phyloP scores from a whole-genome alignment of 805 yeast genomes.

The Zygoascus tannicola region DNA sequence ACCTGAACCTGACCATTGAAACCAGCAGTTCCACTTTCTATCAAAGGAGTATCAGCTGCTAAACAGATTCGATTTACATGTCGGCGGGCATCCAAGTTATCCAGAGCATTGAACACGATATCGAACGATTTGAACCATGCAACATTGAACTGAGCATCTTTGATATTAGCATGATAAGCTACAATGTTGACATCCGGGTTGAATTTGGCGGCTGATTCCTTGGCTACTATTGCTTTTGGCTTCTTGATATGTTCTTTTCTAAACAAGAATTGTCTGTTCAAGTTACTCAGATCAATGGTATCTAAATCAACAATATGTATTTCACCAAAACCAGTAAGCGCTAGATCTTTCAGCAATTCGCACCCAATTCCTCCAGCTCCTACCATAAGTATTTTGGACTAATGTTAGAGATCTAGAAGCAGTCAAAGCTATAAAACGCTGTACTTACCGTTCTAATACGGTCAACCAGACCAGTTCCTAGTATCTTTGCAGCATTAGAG shows the following conservation, averaged over 20 bases:
- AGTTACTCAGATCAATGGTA: slow-evolving; percentile 84
- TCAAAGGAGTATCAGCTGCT: slow-evolving; percentile 60
- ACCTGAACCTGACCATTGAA: slow-evolving; percentile 92
- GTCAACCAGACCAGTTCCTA: background rate
- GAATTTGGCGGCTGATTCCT: slow-evolving; percentile 68
- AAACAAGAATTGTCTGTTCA: slow-evolving; percentile 88
- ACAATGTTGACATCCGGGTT: slow-evolving; percentile 56
- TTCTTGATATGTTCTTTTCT: slow-evolving; percentile 83
- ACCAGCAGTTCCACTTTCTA: slow-evolving; percentile 96
- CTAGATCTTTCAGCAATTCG: slow-evolving; percentile 73
- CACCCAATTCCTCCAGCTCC: slow-evolving; percentile 99
- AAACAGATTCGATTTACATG: slow-evolving; percentile 81
- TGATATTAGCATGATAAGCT: slow-evolving; percentile 82
- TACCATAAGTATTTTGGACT: slow-evolving; percentile 54
- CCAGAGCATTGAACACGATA: slow-evolving; percentile 83
- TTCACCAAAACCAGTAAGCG: slow-evolving; percentile 73
- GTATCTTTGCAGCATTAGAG: background rate
- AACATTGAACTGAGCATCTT: slow-evolving; percentile 67
- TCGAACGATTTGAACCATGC: slow-evolving; percentile 72
- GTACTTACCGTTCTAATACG: background rate
- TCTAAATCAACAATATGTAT: slow-evolving; percentile 91
- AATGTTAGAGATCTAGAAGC: background rate
- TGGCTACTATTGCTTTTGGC: slow-evolving; percentile 79
- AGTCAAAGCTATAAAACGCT: too few relatives aligned
- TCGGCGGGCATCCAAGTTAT: slow-evolving; percentile 84